Conservation (phyloP, 2,329 filamentous ascomycete species). For the Verticillium dahliae region DNA sequence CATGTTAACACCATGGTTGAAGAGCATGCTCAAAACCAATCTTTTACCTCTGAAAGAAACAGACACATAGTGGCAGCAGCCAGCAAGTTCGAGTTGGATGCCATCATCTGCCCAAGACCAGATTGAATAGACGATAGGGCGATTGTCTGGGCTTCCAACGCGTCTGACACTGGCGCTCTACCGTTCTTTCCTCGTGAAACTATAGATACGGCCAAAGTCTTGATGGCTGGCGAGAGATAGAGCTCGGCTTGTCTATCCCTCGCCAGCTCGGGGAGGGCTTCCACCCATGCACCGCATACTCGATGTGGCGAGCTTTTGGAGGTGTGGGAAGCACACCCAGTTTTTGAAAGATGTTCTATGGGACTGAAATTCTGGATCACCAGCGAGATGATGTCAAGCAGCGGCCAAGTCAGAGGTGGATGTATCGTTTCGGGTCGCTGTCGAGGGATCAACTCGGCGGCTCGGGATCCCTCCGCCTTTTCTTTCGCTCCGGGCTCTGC, state of each 20-base stretch:
- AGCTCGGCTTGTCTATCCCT: constrained; percentile 9
- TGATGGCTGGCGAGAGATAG: constrained; percentile 21
- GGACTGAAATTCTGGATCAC: constrained; percentile 16
- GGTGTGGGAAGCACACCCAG: neutral
- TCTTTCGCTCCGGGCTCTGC: neutral
- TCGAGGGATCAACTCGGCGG: neutral
- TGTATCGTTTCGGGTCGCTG: neutral
- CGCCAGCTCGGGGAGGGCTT: constrained; percentile 25
- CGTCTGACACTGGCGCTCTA: constrained; percentile 15
- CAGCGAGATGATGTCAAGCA: constrained; percentile 16
- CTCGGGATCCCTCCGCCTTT: neutral
- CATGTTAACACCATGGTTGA: neutral
- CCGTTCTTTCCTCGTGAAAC: constrained; percentile 13
- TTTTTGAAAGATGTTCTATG: neutral
- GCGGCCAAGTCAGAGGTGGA: constrained; percentile 12
- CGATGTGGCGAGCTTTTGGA: constrained; percentile 20
- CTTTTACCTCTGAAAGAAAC: constrained; percentile 17
- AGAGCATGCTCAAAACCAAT: neutral
- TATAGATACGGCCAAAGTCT: constrained; percentile 24
- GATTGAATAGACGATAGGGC: constrained; percentile 21
- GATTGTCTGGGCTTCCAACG: constrained; percentile 19
- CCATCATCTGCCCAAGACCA: constrained; percentile 8
- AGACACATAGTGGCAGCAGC: constrained; percentile 28
- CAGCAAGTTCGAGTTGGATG: constrained; percentile 14
- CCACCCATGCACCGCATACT: constrained; percentile 33